A percentile compares a stretch with the other conserved stretches of the same genome.
phyloP scores from a whole-genome alignment of 2,329 filamentous ascomycete genomes.

The Sporothrix humicola region DNA sequence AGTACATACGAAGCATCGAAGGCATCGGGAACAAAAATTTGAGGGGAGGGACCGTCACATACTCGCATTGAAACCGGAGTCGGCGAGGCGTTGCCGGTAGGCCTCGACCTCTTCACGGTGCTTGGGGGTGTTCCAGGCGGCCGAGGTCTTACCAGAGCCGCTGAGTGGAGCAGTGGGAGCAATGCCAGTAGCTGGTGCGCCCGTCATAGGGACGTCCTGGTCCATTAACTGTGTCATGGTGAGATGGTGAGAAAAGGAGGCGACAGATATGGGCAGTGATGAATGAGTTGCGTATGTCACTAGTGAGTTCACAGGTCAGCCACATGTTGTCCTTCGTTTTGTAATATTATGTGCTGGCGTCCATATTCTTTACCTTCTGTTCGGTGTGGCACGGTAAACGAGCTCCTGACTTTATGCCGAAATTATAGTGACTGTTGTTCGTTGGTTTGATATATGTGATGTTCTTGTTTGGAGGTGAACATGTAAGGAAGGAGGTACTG shows the following conservation, averaged over 20 bases:
- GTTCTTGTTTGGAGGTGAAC: neutral
- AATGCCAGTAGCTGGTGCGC: neutral
- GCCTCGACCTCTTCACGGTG: slow-evolving; percentile 53
- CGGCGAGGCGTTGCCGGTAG: slow-evolving; percentile 48
- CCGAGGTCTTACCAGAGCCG: slow-evolving; percentile 14
- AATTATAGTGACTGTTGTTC: too few species aligned
- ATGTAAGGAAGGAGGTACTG: neutral
- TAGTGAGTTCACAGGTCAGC: too few species aligned
- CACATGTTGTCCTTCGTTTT: too few species aligned
- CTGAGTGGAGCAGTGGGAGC: neutral
- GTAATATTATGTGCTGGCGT: too few species aligned
- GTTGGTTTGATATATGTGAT: neutral
- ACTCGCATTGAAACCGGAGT: slow-evolving; percentile 57
- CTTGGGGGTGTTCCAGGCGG: slow-evolving; percentile 44
- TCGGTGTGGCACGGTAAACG: too few species aligned
- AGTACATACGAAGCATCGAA: slow-evolving; percentile 22
- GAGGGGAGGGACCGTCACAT: too few species aligned
- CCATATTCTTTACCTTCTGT: too few species aligned
- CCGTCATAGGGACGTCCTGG: neutral
- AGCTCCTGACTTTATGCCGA: too few species aligned
- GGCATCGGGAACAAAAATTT: too few species aligned
- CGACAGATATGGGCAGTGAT: too few species aligned
- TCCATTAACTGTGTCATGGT: neutral
- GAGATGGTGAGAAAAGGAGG: too few species aligned
- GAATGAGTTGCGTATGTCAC: too few species aligned